phyloP scores from a whole-genome alignment of 352 stramenopile species.

The Phytophthora parvispora region DNA sequence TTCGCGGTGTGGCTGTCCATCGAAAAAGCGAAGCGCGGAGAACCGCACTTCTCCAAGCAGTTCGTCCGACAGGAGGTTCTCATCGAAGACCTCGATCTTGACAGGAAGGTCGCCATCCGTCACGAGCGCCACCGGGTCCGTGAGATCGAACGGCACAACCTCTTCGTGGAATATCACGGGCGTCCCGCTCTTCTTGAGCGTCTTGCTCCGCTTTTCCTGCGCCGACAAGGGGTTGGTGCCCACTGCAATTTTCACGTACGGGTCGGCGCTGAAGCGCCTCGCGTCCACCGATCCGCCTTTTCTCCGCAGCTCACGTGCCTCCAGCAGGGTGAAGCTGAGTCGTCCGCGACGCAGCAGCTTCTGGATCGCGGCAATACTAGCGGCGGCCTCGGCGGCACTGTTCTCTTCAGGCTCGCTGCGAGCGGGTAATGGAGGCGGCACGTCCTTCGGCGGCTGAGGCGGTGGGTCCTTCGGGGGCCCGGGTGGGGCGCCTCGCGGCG shows the following conservation, averaged over 20 bases:
- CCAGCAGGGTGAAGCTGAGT: constrained; percentile 78
- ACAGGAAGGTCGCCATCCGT: constrained; percentile 77
- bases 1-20: constrained; percentile 69
- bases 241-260: constrained; percentile 86
- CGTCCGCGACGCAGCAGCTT: constrained; percentile 74
- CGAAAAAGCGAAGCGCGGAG: constrained; percentile 84
- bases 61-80: constrained; percentile 91
- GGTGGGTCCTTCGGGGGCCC: constrained; percentile 57
- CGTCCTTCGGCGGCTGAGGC: constrained; percentile 60
- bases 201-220: constrained; percentile 82
- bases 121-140: constrained; percentile 78
- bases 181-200: constrained; percentile 82
- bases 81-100: constrained; percentile 88
- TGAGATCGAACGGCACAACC: constrained; percentile 83
- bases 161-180: constrained; percentile 92
- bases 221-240: constrained; percentile 78
- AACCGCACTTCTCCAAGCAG: constrained; percentile 77
- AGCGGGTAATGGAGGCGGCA: constrained; percentile 38
- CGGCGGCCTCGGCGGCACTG: constrained; percentile 5
- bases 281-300: constrained; percentile 66
- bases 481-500: constrained; percentile 57
- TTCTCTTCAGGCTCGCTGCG: constrained; percentile 7
- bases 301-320: constrained; percentile 69
- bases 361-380: constrained; percentile 36
- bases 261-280: constrained; percentile 73